phyloP scores from a whole-genome alignment of 2,329 filamentous ascomycete genomes.

The Mollisia scopiformis region DNA sequence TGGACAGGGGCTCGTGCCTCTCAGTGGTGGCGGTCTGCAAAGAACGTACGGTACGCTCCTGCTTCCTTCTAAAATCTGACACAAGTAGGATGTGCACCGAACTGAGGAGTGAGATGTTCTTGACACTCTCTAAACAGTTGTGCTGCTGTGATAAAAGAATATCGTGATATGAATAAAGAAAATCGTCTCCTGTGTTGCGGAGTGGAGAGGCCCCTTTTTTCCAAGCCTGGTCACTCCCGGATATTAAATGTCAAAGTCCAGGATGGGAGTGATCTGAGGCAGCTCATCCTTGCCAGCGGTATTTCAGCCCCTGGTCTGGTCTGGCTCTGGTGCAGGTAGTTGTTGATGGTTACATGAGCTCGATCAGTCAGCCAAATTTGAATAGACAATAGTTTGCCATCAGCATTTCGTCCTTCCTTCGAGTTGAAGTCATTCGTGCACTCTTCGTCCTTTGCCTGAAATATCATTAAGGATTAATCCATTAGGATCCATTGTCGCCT shows the following conservation, averaged over 20 bases:
- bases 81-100: background rate
- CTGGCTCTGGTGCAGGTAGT: background rate
- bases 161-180: background rate
- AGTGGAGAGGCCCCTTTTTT: constrained; percentile 11
- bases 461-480: too few relatives aligned
- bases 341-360: background rate
- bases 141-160: background rate
- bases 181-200: background rate
- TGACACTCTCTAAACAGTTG: background rate
- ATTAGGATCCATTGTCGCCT: too few relatives aligned
- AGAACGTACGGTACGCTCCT: too few relatives aligned
- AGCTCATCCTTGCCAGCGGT: constrained; percentile 1
- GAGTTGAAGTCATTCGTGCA: too few relatives aligned
- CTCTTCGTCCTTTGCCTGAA: too few relatives aligned
- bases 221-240: constrained; percentile 13
- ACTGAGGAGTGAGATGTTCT: background rate
- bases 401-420: too few relatives aligned
- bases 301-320: background rate
- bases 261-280: constrained; percentile 23
- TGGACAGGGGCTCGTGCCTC: constrained; percentile 2
- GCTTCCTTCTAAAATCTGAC: background rate
- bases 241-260: constrained; percentile 13
- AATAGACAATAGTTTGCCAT: too few relatives aligned
- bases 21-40: background rate
- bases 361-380: too few relatives aligned